phyloP scores from a whole-genome alignment of 768 basidiomycete species.

The Serpula lacrymans region DNA sequence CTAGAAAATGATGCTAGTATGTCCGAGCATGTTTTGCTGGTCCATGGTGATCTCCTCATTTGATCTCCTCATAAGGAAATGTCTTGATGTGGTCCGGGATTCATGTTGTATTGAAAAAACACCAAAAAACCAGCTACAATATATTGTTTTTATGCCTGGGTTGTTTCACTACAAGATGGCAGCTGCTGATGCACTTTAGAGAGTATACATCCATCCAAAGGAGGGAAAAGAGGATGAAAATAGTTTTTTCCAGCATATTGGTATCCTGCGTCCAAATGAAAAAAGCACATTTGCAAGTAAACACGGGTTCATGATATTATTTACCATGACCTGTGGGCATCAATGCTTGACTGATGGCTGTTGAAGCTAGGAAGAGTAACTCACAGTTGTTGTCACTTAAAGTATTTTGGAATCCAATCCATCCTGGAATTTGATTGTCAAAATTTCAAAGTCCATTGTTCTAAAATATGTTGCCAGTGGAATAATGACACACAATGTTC shows the following conservation, averaged over 20 bases:
- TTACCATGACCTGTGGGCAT: constrained; percentile 24
- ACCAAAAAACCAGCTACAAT: constrained; percentile 13
- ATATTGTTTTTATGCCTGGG: too few species aligned
- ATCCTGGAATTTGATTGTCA: constrained; percentile 15
- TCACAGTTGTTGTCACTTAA: constrained; percentile 15
- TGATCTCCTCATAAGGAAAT: too few species aligned
- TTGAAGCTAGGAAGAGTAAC: constrained; percentile 16
- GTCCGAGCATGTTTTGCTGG: constrained; percentile 5
- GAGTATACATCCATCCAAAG: constrained; percentile 19
- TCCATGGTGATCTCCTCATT: constrained; percentile 22
- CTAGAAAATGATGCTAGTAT: constrained; percentile 3
- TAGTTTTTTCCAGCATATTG: constrained; percentile 18
- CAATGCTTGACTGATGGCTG: constrained; percentile 25
- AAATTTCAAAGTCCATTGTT: constrained; percentile 19
- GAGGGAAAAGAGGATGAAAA: constrained; percentile 11
- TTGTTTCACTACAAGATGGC: constrained; percentile 32
- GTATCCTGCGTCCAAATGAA: constrained; percentile 24
- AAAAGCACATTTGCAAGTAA: constrained; percentile 27
- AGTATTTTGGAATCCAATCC: constrained; percentile 29
- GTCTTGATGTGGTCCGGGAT: constrained; percentile 4
- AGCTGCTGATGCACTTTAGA: constrained; percentile 19
- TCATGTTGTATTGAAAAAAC: constrained; percentile 13
- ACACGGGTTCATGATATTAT: constrained; percentile 36
- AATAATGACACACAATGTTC: constrained; percentile 3
- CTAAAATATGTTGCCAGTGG: constrained; percentile 14